Base-by-base conservation (phyloP, 2,329 filamentous ascomycete genomes). In the Ophiocordyceps camponoti-floridani region DNA sequence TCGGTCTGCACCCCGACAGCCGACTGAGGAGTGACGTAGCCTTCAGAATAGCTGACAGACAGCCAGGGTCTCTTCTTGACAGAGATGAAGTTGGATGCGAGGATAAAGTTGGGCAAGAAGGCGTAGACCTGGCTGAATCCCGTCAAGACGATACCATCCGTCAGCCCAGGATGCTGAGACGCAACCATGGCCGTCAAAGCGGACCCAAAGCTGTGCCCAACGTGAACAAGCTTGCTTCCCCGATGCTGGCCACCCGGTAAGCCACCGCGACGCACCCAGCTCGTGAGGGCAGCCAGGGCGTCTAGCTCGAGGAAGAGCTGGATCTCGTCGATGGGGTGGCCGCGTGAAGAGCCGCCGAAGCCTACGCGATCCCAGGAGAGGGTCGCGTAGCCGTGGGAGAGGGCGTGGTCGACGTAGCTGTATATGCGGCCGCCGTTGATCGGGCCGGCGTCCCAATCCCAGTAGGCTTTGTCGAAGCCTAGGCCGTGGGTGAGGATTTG, bases 181-280 rank as follows among this genome's bases (percentile, higher is more conserved):
- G 71, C 68, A 18, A 82, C 62, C 42, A 60, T 66, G 57, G 75
- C 78, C 2, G 68, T 71, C 51, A 75, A 71, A 6, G 68, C 59
- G 0, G 75, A 76, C 30, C 78, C 78, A 51, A 77, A 82, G 0
- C 72, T 77, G 61, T 82, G 77, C 12, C 77, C 78, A 14, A 78
- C 64, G 54, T 82, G 77, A 9, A 77, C 62, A 23, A 75, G 60
- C 52, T 70, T 67, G 41, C 53, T 46, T 50, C 60, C 65, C 18
- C 49, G 49, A 42, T 56, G 50, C 27, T 54, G 54, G n/a, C 72
- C 56, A 18, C 61, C 58, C 0, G 62, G 54, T 23, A 80, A 59
- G 0, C 53, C 52, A 42, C 70, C 68, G 1, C 56, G 51, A 28
- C 70, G 69, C 2, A 76, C 61, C 49, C 61, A 58, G 11, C 55